Evolutionary conservation across 2,329 filamentous ascomycete species (phyloP), one percentile per base, ranked within the genome.

Genomic region (Fusarium aywerte): DNA sequence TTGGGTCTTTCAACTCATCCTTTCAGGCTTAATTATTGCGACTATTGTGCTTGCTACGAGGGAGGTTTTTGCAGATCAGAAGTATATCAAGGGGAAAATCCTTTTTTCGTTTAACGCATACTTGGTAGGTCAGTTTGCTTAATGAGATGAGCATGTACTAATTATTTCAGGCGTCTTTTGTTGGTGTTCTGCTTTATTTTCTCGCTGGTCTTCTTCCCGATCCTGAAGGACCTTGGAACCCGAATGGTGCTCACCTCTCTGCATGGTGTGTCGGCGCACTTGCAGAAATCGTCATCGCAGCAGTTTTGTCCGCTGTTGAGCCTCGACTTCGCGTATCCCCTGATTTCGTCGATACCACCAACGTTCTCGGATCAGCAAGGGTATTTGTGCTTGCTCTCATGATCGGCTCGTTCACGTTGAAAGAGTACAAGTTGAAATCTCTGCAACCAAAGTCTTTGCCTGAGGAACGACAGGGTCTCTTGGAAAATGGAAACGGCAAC

Each of bases 141-240:
- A 4, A 9, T 10, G 7, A n/a, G 7, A 13, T 16, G 25, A 20
- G 18, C 9, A 31, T 13, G 11, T 7, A 12, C 60, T 69, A 2
- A 33, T 49, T 59, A 8, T 4, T 3, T 4, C 47, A 76, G 79
- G 78, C 80, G 7, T 79, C 80, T 4, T 74, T 80, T 47, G 77
- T 80, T 15, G 80, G 74, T 9, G 79, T 80, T 5, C 40, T 81
- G 6, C 75, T 82, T 5, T 82, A 80, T 62, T 81, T 79, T 43
- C 58, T 81, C 5, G 77, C 78, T 21, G 80, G 80, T 4, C 68
- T 82, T 48, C 73, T 82, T 8, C 80, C 80, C 4, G 78, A 82
- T 36, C 80, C 80, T 1, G 80, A 82, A 63, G 80, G 80, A 1
- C 80, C 80, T 8, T 82, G 80, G 80, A 75, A 76, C 6, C 80